A percentile compares a stretch with the other conserved stretches of the same genome.
These are phyloP conservation scores for Colletotrichum sublineola DNA, from an alignment of 2,329 filamentous ascomycete genomes.

Conservation along the genomic window DNA sequence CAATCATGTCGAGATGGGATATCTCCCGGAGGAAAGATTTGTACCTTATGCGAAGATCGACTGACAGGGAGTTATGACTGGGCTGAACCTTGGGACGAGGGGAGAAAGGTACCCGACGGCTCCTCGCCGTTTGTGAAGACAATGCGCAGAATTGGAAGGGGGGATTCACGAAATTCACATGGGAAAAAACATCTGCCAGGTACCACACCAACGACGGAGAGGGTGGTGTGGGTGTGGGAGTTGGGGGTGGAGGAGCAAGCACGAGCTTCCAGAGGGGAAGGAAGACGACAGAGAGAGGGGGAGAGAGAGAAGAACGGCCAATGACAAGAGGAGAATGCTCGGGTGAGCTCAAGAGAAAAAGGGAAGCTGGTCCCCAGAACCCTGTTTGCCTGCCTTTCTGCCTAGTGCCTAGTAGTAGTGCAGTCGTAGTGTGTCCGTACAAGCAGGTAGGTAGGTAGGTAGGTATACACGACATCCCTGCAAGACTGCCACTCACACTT, in stretches of 20 bases:
- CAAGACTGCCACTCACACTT: slow-evolving; percentile 8
- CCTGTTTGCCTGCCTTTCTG: slow-evolving; percentile 8
- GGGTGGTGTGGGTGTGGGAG: slow-evolving; percentile 9
- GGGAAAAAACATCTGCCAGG: slow-evolving; percentile 19
- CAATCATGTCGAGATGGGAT: slow-evolving; percentile 42
- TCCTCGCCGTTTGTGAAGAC: slow-evolving; percentile 32
- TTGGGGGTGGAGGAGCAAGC: background rate
- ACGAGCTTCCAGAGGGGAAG: background rate
- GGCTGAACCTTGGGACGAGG: slow-evolving; percentile 39
- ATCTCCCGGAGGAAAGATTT: slow-evolving; percentile 42
- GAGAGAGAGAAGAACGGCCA: background rate
- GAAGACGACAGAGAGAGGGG: background rate
- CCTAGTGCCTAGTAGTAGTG: background rate
- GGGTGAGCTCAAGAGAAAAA: background rate
- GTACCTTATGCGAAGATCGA: slow-evolving; percentile 42
- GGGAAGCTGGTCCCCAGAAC: slow-evolving; percentile 12
- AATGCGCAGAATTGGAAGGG: slow-evolving; percentile 24
- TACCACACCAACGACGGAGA: slow-evolving; percentile 9
- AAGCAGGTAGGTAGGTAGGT: no score
- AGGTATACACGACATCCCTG: no score
- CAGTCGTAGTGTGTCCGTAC: no score
- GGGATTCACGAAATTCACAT: slow-evolving; percentile 37
- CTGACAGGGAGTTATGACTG: slow-evolving; percentile 37
- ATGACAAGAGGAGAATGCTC: background rate
- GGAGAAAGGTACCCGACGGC: slow-evolving; percentile 4